These are phyloP conservation scores for Penicillium rolfsii DNA, from an alignment of 2,329 filamentous ascomycete species.

Conservation along the genomic window DNA sequence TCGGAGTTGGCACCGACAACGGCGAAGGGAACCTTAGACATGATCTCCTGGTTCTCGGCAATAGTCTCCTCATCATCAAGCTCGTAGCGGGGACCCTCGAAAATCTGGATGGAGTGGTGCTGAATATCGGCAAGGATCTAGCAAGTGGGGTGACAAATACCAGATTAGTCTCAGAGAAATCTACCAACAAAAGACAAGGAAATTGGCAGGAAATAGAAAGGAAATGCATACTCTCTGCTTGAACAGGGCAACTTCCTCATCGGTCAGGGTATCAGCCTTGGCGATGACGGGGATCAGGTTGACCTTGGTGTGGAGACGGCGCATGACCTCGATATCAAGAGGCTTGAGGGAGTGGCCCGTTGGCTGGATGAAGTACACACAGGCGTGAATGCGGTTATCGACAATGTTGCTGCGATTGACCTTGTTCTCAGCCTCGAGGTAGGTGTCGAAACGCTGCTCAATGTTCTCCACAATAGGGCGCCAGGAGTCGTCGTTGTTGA, in stretches of 20 bases:
- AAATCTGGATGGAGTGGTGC: slow-evolving; percentile 97
- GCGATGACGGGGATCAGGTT: slow-evolving; percentile 99
- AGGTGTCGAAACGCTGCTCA: slow-evolving; percentile 97
- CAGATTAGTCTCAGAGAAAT: slow-evolving; percentile 29
- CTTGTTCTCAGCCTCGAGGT: slow-evolving; percentile 99
- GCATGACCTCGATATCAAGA: slow-evolving; percentile 98
- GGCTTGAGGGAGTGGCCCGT: slow-evolving; percentile 98
- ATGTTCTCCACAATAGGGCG: slow-evolving; percentile 99
- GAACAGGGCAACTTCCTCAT: slow-evolving; percentile 92
- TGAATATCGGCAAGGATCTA: slow-evolving; percentile 97
- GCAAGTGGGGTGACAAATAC: background rate
- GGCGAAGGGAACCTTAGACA: slow-evolving; percentile 99
- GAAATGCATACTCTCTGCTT: slow-evolving; percentile 91
- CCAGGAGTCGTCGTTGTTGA: slow-evolving; percentile 99
- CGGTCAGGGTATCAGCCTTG: slow-evolving; percentile 96
- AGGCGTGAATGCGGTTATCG: slow-evolving; percentile 98
- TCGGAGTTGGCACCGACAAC: slow-evolving; percentile 97
- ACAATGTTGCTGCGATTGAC: slow-evolving; percentile 99
- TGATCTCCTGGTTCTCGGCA: slow-evolving; percentile 99
- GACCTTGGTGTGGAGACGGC: slow-evolving; percentile 98
- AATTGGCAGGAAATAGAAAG: background rate
- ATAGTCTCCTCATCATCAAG: slow-evolving; percentile 99
- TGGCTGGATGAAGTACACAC: slow-evolving; percentile 99
- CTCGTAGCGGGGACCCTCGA: slow-evolving; percentile 97
- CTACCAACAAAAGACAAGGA: background rate